phyloP scores from a whole-genome alignment of 2,329 filamentous ascomycete genomes.

The Byssoonygena ceratinophila region DNA sequence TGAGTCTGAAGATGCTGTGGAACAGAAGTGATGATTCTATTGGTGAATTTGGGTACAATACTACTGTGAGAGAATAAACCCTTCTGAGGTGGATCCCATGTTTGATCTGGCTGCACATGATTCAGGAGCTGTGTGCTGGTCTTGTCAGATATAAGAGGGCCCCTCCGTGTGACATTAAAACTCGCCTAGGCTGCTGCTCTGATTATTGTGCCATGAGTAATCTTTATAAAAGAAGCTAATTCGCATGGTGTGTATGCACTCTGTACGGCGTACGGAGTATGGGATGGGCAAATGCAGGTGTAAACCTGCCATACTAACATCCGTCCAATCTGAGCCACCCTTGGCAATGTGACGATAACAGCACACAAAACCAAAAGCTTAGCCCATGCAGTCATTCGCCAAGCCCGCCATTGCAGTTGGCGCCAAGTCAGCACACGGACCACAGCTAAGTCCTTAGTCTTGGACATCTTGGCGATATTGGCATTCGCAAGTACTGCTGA shows the following conservation, averaged over 20 bases:
- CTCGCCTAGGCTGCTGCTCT: no score
- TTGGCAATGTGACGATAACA: slow-evolving; percentile 5
- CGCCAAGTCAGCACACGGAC: slow-evolving; percentile 9
- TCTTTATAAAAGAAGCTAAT: no score
- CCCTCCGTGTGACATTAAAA: no score
- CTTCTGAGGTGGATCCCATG: neutral
- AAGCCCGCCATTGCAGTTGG: neutral
- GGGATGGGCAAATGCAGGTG: no score
- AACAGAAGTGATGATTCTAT: neutral
- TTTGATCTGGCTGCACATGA: neutral
- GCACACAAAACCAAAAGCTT: slow-evolving; percentile 1
- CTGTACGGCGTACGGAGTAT: no score
- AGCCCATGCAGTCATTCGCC: neutral
- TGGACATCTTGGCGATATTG: slow-evolving; percentile 6
- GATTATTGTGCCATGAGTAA: no score
- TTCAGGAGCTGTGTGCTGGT: neutral
- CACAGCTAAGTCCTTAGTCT: slow-evolving; percentile 7
- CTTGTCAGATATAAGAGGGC: neutral
- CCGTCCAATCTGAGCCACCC: neutral
- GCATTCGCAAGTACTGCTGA: neutral
- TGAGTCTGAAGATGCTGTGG: neutral
- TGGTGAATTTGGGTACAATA: slow-evolving; percentile 8
- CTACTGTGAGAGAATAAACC: neutral
- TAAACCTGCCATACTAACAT: neutral
- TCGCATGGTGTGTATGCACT: no score